phyloP scores from a whole-genome alignment of 768 basidiomycete genomes.

The Xerocomus brunneocitrinus region DNA sequence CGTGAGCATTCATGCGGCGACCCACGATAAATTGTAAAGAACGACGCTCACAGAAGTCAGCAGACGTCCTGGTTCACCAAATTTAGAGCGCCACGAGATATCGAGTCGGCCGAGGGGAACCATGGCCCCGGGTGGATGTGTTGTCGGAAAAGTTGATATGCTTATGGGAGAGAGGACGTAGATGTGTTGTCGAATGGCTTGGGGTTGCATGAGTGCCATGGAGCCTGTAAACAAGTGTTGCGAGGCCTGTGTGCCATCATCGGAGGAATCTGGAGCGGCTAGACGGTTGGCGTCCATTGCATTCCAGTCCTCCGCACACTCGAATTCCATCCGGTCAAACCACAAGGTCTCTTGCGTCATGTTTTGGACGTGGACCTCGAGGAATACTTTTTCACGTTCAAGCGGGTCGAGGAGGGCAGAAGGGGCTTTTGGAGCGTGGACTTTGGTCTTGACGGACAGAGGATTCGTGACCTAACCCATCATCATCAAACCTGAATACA shows the following conservation, averaged over 20 bases:
- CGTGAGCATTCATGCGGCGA: neutral
- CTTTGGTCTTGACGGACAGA: slow-evolving; percentile 91
- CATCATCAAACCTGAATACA: neutral
- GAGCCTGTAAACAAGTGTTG: slow-evolving; percentile 53
- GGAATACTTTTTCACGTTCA: slow-evolving; percentile 79
- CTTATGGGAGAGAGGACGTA: slow-evolving; percentile 66
- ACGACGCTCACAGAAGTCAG: slow-evolving; percentile 62
- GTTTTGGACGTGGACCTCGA: slow-evolving; percentile 93
- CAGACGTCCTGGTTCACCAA: slow-evolving; percentile 82
- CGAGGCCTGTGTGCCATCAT: slow-evolving; percentile 16
- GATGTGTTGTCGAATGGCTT: slow-evolving; percentile 83
- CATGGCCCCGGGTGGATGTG: slow-evolving; percentile 60
- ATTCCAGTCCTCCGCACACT: slow-evolving; percentile 64
- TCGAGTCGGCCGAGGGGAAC: slow-evolving; percentile 85
- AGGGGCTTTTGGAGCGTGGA: slow-evolving; percentile 71
- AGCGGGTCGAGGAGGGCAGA: slow-evolving; percentile 57
- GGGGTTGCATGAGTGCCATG: slow-evolving; percentile 72
- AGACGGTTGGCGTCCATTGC: slow-evolving; percentile 51
- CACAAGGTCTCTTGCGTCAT: slow-evolving; percentile 69
- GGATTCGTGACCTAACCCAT: slow-evolving; percentile 80
- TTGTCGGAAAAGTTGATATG: slow-evolving; percentile 41
- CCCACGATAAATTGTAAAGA: neutral
- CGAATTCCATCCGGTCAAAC: slow-evolving; percentile 79
- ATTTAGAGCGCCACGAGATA: slow-evolving; percentile 81
- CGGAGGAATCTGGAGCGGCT: neutral